phyloP scores from a whole-genome alignment of 495 filamentous ascomycete species.

The Penicillium turbatum region DNA sequence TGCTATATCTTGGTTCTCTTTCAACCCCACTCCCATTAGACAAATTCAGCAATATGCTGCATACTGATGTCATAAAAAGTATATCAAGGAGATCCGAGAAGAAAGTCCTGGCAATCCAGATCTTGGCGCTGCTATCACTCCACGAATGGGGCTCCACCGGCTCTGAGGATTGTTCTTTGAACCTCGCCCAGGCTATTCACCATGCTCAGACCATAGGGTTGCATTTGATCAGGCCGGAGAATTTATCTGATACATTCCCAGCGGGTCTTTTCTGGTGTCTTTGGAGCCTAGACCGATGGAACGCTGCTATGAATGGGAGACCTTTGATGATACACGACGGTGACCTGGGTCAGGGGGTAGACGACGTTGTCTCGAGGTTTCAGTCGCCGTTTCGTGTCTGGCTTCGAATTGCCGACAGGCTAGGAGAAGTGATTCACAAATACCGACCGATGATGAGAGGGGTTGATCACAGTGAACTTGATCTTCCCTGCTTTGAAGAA shows the following conservation, averaged over 20 bases:
- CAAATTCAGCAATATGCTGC: conserved; percentile 24
- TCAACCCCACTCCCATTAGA: conserved; percentile 10
- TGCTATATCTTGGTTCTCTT: conserved; percentile 20
- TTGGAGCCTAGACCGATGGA: conserved; percentile 58
- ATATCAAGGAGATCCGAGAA: conserved; percentile 19
- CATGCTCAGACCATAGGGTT: conserved; percentile 59
- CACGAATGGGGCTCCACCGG: conserved; percentile 31
- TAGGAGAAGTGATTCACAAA: conserved; percentile 56
- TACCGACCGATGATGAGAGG: conserved; percentile 48
- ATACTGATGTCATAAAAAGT: conserved; percentile 20
- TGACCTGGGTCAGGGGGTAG: conserved; percentile 41
- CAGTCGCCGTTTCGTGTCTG: conserved; percentile 36
- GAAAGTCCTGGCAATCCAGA: conserved; percentile 29
- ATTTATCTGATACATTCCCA: conserved; percentile 20
- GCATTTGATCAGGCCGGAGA: conserved; percentile 35
- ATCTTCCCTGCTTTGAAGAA: conserved; percentile 58
- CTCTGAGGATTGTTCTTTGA: conserved; percentile 32
- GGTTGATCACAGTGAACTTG: conserved; percentile 36
- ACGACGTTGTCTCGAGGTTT: conserved; percentile 20
- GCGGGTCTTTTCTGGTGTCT: conserved; percentile 57
- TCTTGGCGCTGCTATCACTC: conserved; percentile 34
- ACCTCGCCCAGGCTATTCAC: conserved; percentile 38
- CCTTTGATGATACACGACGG: conserved; percentile 59
- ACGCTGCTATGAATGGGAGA: conserved; percentile 54
- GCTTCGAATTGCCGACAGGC: conserved; percentile 41